Evolutionary conservation across 2,329 filamentous ascomycete species (phyloP).

Genomic region (Zarea fungicola): DNA sequence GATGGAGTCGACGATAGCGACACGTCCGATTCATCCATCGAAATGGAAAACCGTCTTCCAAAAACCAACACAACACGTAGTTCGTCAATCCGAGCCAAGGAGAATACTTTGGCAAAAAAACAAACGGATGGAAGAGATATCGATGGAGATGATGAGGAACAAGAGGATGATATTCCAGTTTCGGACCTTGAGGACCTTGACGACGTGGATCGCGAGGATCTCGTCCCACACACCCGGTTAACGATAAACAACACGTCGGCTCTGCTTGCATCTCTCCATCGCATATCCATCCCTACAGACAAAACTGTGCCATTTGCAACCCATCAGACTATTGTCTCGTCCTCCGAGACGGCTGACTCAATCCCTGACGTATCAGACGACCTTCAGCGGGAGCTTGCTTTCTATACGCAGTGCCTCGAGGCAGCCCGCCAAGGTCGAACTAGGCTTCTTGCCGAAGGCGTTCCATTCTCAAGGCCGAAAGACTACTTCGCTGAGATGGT

Average conservation of each 20-base stretch:
- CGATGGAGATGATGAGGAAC: slow-evolving; percentile 57
- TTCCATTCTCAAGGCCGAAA: slow-evolving; percentile 79
- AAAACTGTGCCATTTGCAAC: slow-evolving; percentile 71
- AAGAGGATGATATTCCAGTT: slow-evolving; percentile 78
- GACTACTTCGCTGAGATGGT: slow-evolving; percentile 99
- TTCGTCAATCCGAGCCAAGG: slow-evolving; percentile 13
- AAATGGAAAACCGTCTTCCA: slow-evolving; percentile 56
- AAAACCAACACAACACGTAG: slow-evolving; percentile 29
- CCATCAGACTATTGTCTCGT: slow-evolving; percentile 71
- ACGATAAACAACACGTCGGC: slow-evolving; percentile 97
- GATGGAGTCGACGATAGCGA: slow-evolving; percentile 57
- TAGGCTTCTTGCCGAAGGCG: slow-evolving; percentile 73
- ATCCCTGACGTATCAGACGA: slow-evolving; percentile 88
- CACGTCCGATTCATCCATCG: slow-evolving; percentile 64
- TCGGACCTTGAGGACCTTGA: slow-evolving; percentile 77
- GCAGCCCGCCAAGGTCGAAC: slow-evolving; percentile 68
- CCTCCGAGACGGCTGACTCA: slow-evolving; percentile 55
- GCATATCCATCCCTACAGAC: slow-evolving; percentile 63
- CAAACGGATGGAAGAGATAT: no score
- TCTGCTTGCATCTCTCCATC: slow-evolving; percentile 72
- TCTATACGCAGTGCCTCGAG: slow-evolving; percentile 84
- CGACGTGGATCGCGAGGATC: slow-evolving; percentile 77
- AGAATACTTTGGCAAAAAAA: slow-evolving; percentile 30
- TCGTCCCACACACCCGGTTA: slow-evolving; percentile 84
- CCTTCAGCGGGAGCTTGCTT: slow-evolving; percentile 83